Base-by-base conservation (phyloP, 1,284 basidiomycete species). In the Rhodotorula sp. region DNA sequence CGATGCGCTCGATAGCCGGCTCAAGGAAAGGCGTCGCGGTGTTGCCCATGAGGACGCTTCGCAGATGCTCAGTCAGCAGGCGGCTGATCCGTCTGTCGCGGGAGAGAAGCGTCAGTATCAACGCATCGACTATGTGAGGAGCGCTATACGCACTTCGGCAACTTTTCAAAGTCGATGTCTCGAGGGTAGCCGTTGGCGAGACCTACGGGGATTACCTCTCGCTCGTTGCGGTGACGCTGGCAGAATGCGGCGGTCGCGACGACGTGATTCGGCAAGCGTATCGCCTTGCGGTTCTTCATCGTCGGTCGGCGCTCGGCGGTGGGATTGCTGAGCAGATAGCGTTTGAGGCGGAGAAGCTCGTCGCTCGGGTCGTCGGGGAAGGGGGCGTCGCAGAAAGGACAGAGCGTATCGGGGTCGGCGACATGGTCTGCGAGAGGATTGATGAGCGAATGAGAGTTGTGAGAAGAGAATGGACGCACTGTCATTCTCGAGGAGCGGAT, bases 331-430 rank as follows among this genome's bases (percentile, higher is more conserved):
- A 72, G 64, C 48, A 76, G 71, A 54, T 66, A 65, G 24, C 55
- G 15, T n/a, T 72, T 47, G 51, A 73, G 64, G 16, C 62, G 52
- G 31, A 64, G 18, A 34, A 77, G 72, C 6, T 62, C 62, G 2
- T 40, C 28, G 4, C 72, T 65, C 0, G 74, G 76, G 2, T 53
- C 10, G 16, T 44, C 13, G 10, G 76, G 76, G 2, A 77, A 50
- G 0, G 44, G 22, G 7, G n/a, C 47, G 54, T 70, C 66, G 67
- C 76, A 77, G 65, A 77, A 77, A 3, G 76, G 76, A 55, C 76
- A 77, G 11, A 74, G 73, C 11, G 64, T 64, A 7, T 53, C 52
- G 4, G 65, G 55, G 53, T 74, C 70, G 58, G 61, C 24, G 22
- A 40, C 28, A 10, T 30, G 61, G 11, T 61, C 68, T 72, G 55